Conservation (phyloP, 257 asterid genomes). For the Galeopsis tetrahit region DNA sequence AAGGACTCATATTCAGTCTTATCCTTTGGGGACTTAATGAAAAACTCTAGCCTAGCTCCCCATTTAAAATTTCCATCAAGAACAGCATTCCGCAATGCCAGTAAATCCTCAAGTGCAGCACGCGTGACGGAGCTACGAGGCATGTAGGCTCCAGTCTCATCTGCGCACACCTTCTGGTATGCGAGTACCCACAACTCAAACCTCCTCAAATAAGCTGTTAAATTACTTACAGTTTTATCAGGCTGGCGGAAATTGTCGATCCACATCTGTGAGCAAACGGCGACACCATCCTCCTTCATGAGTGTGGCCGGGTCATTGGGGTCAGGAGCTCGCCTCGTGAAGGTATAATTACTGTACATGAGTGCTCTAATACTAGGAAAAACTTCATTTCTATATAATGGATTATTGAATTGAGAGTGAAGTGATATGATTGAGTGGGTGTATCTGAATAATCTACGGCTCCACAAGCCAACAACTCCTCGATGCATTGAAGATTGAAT, state of each 20-base stretch:
- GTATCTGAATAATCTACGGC: slow-evolving; percentile 47
- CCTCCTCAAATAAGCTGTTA: slow-evolving; percentile 77
- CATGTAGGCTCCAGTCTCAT: slow-evolving; percentile 83
- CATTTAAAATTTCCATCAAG: slow-evolving; percentile 82
- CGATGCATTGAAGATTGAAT: slow-evolving; percentile 57
- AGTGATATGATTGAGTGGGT: slow-evolving; percentile 33
- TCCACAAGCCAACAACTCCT: slow-evolving; percentile 42
- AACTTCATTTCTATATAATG: slow-evolving; percentile 41
- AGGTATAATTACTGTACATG: slow-evolving; percentile 53
- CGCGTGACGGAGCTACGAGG: slow-evolving; percentile 78
- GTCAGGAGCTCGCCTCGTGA: slow-evolving; percentile 60
- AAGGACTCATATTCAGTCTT: slow-evolving; percentile 84
- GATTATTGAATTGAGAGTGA: slow-evolving; percentile 39
- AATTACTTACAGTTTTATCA: slow-evolving; percentile 59
- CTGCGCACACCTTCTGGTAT: slow-evolving; percentile 90
- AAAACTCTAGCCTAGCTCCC: slow-evolving; percentile 95
- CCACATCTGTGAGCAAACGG: slow-evolving; percentile 90
- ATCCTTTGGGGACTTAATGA: slow-evolving; percentile 85
- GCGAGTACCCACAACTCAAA: slow-evolving; percentile 97
- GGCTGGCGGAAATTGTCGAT: slow-evolving; percentile 76
- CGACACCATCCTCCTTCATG: slow-evolving; percentile 90
- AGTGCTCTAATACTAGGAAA: slow-evolving; percentile 38
- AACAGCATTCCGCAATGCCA: slow-evolving; percentile 85
- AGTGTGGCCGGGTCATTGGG: slow-evolving; percentile 89
- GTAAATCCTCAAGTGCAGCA: slow-evolving; percentile 77